Conservation (phyloP, 768 basidiomycete species). For the Trametes sanguinea region DNA sequence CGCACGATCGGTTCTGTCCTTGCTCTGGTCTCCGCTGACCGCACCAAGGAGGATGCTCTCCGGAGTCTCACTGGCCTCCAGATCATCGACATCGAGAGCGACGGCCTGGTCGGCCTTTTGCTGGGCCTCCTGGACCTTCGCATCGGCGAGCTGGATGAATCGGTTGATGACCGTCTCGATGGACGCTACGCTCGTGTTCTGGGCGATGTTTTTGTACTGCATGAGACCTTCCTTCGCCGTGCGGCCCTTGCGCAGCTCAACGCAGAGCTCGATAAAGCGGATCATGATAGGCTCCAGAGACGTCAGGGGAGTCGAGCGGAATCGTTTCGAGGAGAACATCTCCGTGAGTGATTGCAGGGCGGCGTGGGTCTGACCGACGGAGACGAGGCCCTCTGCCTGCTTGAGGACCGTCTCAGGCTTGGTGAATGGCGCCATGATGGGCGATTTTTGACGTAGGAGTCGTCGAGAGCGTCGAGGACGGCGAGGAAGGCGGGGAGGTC, state of each 20-base stretch:
- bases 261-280: slow-evolving; percentile 94
- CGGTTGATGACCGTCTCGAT: slow-evolving; percentile 90
- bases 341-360: slow-evolving; percentile 89
- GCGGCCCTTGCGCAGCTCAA: slow-evolving; percentile 90
- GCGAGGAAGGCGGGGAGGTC: neutral
- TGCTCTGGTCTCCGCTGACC: slow-evolving; percentile 87
- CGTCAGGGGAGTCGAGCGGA: slow-evolving; percentile 85
- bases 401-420: slow-evolving; percentile 91
- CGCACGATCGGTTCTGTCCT: slow-evolving; percentile 92
- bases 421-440: slow-evolving; percentile 81
- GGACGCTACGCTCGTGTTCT: slow-evolving; percentile 86
- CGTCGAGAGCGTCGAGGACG: slow-evolving; percentile 15
- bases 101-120: slow-evolving; percentile 79
- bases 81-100: slow-evolving; percentile 83
- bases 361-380: slow-evolving; percentile 87
- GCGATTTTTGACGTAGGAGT: slow-evolving; percentile 15
- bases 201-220: slow-evolving; percentile 98
- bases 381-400: slow-evolving; percentile 92
- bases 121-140: slow-evolving; percentile 83
- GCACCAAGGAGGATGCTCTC: slow-evolving; percentile 89
- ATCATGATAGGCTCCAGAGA: slow-evolving; percentile 95
- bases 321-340: slow-evolving; percentile 92
- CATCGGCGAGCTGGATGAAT: slow-evolving; percentile 80
- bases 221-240: slow-evolving; percentile 94
- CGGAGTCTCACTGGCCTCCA: slow-evolving; percentile 94